A percentile compares a stretch with the other conserved stretches of the same genome.
phyloP scores from a whole-genome alignment of 2,329 filamentous ascomycete species.

The Colletotrichum spaethianum region DNA sequence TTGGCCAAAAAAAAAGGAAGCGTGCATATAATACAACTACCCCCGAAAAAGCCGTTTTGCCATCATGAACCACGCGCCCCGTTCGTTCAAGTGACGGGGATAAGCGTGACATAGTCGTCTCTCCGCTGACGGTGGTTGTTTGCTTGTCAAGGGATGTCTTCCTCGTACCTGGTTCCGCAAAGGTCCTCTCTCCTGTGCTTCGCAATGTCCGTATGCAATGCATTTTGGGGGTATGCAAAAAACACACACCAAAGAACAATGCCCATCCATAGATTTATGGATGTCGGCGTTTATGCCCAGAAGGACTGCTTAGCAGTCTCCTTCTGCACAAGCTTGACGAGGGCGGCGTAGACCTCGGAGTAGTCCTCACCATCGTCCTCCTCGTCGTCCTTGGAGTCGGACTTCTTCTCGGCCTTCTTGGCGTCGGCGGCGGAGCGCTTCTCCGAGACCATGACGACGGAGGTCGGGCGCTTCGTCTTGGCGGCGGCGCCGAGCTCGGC shows the following conservation, averaged over 20 bases:
- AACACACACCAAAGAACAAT: background rate
- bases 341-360: slow-evolving; percentile 73
- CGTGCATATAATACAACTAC: slow-evolving; percentile 40
- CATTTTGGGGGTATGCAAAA: background rate
- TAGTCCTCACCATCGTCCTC: slow-evolving; percentile 72
- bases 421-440: slow-evolving; percentile 64
- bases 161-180: slow-evolving; percentile 5
- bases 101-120: background rate
- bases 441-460: slow-evolving; percentile 90
- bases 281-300: slow-evolving; percentile 54
- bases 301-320: slow-evolving; percentile 72
- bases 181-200: background rate
- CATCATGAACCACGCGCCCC: slow-evolving; percentile 17
- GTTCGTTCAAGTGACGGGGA: background rate
- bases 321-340: slow-evolving; percentile 77
- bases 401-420: slow-evolving; percentile 59
- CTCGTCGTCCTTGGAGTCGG: slow-evolving; percentile 58
- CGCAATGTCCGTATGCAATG: background rate
- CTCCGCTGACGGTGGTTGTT: background rate
- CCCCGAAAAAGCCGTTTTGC: slow-evolving; percentile 34
- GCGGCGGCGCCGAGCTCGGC: slow-evolving; percentile 95
- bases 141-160: background rate
- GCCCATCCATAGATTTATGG: slow-evolving; percentile 32
- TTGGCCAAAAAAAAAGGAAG: slow-evolving; percentile 27
- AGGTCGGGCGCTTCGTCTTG: slow-evolving; percentile 95